Evolutionary conservation across 2,329 filamentous ascomycete species (phyloP).

Genomic region (Pseudocercospora crystallina): DNA sequence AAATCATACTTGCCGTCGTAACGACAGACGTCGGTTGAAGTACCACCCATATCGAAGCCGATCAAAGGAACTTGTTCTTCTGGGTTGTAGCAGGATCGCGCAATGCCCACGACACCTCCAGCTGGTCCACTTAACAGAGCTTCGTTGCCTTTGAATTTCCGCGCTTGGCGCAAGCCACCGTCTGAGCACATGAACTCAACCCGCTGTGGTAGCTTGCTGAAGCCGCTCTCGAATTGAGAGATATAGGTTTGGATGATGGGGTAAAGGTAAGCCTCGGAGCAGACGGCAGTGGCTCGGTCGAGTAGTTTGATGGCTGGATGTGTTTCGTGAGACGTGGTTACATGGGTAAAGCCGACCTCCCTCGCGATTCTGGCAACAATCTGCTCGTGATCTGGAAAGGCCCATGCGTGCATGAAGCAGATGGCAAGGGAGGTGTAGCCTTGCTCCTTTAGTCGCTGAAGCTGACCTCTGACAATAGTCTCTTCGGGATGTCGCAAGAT

Average conservation of each 20-base stretch:
- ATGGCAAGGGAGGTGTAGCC: slow-evolving; percentile 79
- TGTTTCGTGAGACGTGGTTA: slow-evolving; percentile 73
- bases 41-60: slow-evolving; percentile 32
- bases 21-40: slow-evolving; percentile 36
- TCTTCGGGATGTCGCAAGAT: slow-evolving; percentile 62
- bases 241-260: slow-evolving; percentile 74
- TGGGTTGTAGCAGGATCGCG: slow-evolving; percentile 33
- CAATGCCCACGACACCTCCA: slow-evolving; percentile 37
- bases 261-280: slow-evolving; percentile 68
- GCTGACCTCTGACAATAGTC: slow-evolving; percentile 54
- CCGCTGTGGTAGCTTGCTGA: slow-evolving; percentile 31
- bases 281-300: slow-evolving; percentile 63
- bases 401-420: slow-evolving; percentile 86
- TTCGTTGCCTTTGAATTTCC: slow-evolving; percentile 33
- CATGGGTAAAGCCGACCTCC: slow-evolving; percentile 76
- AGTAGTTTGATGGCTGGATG: slow-evolving; percentile 82
- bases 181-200: slow-evolving; percentile 39
- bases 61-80: slow-evolving; percentile 30
- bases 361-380: slow-evolving; percentile 70
- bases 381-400: slow-evolving; percentile 75
- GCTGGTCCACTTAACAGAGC: slow-evolving; percentile 38
- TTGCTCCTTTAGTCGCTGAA: slow-evolving; percentile 63
- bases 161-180: slow-evolving; percentile 31
- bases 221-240: slow-evolving; percentile 29
- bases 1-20: slow-evolving; percentile 36